A percentile compares a stretch with the other conserved stretches of the same genome.
Evolutionary conservation across 768 basidiomycete genomes (phyloP).

Genomic region (Tylopilus balloui): DNA sequence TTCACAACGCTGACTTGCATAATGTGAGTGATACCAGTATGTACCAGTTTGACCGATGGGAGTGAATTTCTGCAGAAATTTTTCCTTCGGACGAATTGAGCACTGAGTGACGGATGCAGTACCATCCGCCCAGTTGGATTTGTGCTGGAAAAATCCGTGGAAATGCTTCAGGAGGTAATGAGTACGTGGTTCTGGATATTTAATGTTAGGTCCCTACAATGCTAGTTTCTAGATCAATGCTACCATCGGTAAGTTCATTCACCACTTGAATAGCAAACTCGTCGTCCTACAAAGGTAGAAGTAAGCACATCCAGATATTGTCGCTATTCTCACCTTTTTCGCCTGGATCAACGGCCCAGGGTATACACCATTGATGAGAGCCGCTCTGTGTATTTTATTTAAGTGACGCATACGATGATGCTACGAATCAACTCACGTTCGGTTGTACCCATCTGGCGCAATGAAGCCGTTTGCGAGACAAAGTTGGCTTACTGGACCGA

Average conservation of each 20-base stretch:
- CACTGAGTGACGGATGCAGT: constrained; percentile 2
- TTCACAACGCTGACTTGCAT: neutral
- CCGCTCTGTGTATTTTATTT: neutral
- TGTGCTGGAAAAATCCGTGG: constrained; percentile 5
- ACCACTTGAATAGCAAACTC: neutral
- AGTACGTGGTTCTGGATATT: constrained; percentile 10
- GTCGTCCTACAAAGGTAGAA: neutral
- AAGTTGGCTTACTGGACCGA: constrained; percentile 1
- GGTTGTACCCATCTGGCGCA: constrained; percentile 6
- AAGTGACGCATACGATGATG: neutral
- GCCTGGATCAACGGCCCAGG: constrained; percentile 43
- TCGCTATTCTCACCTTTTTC: constrained; percentile 27
- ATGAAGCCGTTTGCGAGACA: neutral
- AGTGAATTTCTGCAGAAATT: constrained; percentile 36
- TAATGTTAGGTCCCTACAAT: constrained; percentile 16
- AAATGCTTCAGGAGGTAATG: neutral
- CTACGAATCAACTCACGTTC: neutral
- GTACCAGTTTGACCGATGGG: constrained; percentile 29
- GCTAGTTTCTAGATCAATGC: constrained; percentile 47
- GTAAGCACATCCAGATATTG: neutral
- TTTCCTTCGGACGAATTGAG: constrained; percentile 8
- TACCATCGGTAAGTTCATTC: constrained; percentile 31
- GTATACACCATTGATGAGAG: constrained; percentile 9
- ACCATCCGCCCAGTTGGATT: constrained; percentile 8
- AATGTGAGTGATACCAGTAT: constrained; percentile 39